A percentile compares a stretch with the other conserved stretches of the same genome.
These are phyloP conservation scores for Erythrophleum ivorense DNA, from an alignment of 331 rosid genomes.

Conservation along the genomic window DNA sequence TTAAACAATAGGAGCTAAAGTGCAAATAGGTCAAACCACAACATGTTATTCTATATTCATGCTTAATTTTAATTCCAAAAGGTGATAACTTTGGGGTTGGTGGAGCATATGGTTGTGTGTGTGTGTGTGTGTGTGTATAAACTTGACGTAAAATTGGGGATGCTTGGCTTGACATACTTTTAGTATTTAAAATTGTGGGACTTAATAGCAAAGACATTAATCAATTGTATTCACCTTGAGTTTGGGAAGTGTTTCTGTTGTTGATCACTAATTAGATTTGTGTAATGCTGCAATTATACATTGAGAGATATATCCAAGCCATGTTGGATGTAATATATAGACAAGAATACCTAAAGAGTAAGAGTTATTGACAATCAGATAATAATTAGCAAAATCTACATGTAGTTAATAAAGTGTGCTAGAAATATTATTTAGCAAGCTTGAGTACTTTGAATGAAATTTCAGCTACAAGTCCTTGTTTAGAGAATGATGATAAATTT, in stretches of 20 bases:
- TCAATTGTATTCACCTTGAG: slow-evolving; percentile 5
- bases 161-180: not conserved
- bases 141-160: not conserved
- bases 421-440: too few species aligned
- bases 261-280: slow-evolving; percentile 36
- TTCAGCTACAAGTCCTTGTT: too few species aligned
- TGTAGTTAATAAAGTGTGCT: slow-evolving; percentile 9
- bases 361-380: slow-evolving; percentile 89
- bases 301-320: slow-evolving; percentile 99
- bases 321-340: slow-evolving; percentile 88
- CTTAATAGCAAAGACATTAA: slow-evolving; percentile 11
- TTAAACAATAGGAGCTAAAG: not conserved
- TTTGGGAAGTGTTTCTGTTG: too few species aligned
- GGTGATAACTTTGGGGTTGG: not conserved
- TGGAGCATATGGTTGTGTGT: too few species aligned
- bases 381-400: slow-evolving; percentile 34
- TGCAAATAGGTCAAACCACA: not conserved
- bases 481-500: too few species aligned
- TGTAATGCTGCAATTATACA: slow-evolving; percentile 73
- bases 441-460: too few species aligned
- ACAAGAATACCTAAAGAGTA: slow-evolving; percentile 90
- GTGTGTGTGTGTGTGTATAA: too few species aligned
- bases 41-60: too few species aligned
- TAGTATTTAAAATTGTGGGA: not conserved
- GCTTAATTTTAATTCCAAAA: not conserved